Base-by-base conservation (phyloP, 1,284 basidiomycete genomes). In the Cerioporus squamosus region DNA sequence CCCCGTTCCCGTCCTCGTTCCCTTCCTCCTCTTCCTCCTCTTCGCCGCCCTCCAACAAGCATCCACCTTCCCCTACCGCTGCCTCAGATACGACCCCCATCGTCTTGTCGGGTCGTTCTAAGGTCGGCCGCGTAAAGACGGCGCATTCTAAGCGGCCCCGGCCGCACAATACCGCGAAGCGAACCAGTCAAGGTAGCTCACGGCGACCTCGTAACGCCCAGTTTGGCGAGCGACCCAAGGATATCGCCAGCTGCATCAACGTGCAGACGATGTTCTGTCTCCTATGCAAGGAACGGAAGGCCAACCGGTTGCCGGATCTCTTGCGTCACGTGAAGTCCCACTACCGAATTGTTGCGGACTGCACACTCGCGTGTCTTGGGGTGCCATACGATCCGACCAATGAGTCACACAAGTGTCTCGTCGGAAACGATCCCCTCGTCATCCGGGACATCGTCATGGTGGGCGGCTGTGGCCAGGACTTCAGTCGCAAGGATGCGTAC, bases 401-500 rank as follows among this genome's bases (percentile, higher is more conserved):
- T 9, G 9, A 29, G 9, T 5, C 5, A 9, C 26, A 29, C 26
- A 29, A 1, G 26, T 9, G 1, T 6, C 33, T 4, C 33, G 33
- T 12, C 6, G 33, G 26, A 29, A 9, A 36, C 12, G 33, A 15
- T 12, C 12, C 10, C 33, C 33, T 36, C 8, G 33, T 36, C 10
- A 36, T 36, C 33, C 6, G 10, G 33, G 33, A 10, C 33, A 10
- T 15, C 33, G 9, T 24, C 17, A 39, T 38, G 43, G 55, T 59
- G 18, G 82, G 83, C 9, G 84, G 83, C 0, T 87, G 85, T 60
- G 66, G 74, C 62, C 74, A 71, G 61, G 74, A 71, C 18, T 85
- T 87, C 67, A 83, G 82, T 59, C 76, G 85, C 49, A 71, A 75
- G 15, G 85, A 87, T 59, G 83, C 85, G 3, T 72, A 84, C 59